Conservation (phyloP, 2,329 filamentous ascomycete genomes). For the Lasiodiplodia gonubiensis region DNA sequence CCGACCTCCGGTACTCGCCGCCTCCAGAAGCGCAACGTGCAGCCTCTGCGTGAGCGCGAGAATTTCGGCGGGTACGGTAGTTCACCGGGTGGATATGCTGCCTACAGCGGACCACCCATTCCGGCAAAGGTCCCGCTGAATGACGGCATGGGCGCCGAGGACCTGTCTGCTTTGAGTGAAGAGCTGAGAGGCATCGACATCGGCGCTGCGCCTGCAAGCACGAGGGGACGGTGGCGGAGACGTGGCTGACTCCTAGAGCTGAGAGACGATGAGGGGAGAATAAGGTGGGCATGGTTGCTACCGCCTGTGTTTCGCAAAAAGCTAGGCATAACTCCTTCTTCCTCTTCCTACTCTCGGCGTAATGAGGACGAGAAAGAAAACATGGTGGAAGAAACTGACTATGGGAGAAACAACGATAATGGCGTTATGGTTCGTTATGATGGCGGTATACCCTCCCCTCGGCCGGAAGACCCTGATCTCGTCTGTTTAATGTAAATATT, state of each 20-base stretch:
- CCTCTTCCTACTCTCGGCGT: conserved; percentile 1
- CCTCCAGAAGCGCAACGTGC: conserved; percentile 38
- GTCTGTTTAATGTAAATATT: conserved; percentile 23
- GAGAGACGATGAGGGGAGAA: conserved; percentile 4
- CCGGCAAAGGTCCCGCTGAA: conserved; percentile 72
- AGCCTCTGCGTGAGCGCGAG: conserved; percentile 43
- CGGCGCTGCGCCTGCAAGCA: conserved; percentile 36
- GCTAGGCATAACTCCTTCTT: background rate
- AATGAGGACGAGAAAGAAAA: conserved; percentile 19
- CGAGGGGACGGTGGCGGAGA: conserved; percentile 20
- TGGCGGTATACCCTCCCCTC: conserved; percentile 20
- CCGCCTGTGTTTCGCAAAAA: background rate
- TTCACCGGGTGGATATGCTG: conserved; percentile 36
- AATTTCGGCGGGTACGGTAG: conserved; percentile 42
- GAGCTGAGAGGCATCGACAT: conserved; percentile 67
- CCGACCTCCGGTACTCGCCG: conserved; percentile 28
- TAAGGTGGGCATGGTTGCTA: conserved; percentile 10
- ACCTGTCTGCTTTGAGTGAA: conserved; percentile 67
- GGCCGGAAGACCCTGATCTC: background rate
- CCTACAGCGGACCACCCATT: conserved; percentile 60
- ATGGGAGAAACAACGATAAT: background rate
- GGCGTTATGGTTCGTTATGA: conserved; percentile 18
- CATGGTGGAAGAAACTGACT: background rate
- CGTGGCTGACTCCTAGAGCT: conserved; percentile 14
- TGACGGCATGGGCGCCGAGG: conserved; percentile 52